These are phyloP conservation scores for Cicer judaicum DNA, from an alignment of 306 rosid species.

Conservation along the genomic window DNA sequence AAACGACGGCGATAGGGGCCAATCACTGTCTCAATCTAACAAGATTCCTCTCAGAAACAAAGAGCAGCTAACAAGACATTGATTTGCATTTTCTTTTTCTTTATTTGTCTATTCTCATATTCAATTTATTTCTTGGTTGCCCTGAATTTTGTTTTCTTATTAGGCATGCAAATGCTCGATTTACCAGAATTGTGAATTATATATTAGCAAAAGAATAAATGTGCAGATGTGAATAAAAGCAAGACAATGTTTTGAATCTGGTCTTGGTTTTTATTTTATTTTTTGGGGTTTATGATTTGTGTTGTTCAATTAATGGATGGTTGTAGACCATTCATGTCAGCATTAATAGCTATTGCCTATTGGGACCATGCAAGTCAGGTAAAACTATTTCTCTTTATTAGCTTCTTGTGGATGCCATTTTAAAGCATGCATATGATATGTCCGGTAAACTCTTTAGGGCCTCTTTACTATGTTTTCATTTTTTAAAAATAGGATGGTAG, in stretches of 20 bases:
- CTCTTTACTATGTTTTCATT: too few relatives aligned
- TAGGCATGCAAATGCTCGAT: constrained; percentile 37
- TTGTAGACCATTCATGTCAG: too few relatives aligned
- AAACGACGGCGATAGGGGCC: constrained; percentile 34
- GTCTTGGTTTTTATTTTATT: too few relatives aligned
- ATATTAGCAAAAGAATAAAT: constrained; percentile 28
- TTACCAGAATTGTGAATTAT: constrained; percentile 35
- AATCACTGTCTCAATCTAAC: constrained; percentile 58
- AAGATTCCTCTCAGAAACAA: constrained; percentile 59
- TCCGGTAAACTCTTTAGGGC: too few relatives aligned
- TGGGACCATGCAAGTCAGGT: too few relatives aligned
- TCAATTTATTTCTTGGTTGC: constrained; percentile 39
- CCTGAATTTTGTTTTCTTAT: constrained; percentile 30
- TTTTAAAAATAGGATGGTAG: too few relatives aligned
- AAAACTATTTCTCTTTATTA: too few relatives aligned
- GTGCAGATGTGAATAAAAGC: constrained; percentile 13
- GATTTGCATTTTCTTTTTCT: constrained; percentile 37
- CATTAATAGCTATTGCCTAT: too few relatives aligned
- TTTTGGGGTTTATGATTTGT: too few relatives aligned
- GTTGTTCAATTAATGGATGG: too few relatives aligned
- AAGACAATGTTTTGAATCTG: constrained; percentile 28
- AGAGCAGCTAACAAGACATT: constrained; percentile 71
- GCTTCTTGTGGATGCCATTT: too few relatives aligned
- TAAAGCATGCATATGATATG: too few relatives aligned
- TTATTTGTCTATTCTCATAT: constrained; percentile 8